phyloP scores from a whole-genome alignment of 2,329 filamentous ascomycete species.

The Cytospora piceicola region DNA sequence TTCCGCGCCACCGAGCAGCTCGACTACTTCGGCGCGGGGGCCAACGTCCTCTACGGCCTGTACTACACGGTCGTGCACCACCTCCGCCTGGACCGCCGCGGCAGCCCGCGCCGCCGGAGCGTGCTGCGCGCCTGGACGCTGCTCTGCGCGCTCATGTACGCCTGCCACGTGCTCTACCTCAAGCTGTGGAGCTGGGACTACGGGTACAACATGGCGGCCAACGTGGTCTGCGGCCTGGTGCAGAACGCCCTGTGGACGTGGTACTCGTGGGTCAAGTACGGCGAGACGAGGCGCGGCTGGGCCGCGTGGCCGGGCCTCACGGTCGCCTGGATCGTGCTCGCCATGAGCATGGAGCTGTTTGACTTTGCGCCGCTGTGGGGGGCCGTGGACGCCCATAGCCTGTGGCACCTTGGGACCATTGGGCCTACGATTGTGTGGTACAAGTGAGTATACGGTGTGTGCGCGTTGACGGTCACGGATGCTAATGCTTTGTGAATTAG shows the following conservation, averaged over 20 bases:
- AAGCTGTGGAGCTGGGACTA: slow-evolving; percentile 91
- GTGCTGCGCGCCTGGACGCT: slow-evolving; percentile 75
- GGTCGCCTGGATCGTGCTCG: slow-evolving; percentile 87
- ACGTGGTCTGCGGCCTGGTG: slow-evolving; percentile 78
- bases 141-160: slow-evolving; percentile 72
- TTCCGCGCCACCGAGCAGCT: slow-evolving; percentile 85
- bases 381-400: slow-evolving; percentile 86
- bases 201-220: slow-evolving; percentile 96
- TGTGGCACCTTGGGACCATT: slow-evolving; percentile 96
- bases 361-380: slow-evolving; percentile 88
- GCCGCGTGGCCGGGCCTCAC: slow-evolving; percentile 87
- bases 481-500: slow-evolving; percentile 50
- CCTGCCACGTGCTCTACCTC: slow-evolving; percentile 79
- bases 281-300: slow-evolving; percentile 74
- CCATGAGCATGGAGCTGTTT: slow-evolving; percentile 93
- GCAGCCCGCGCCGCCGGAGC: slow-evolving; percentile 44
- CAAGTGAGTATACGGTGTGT: slow-evolving; percentile 65
- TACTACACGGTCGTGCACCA: slow-evolving; percentile 84
- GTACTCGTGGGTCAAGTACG: slow-evolving; percentile 78
- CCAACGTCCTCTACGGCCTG: slow-evolving; percentile 85
- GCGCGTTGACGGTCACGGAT: not conserved
- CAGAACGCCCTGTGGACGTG: slow-evolving; percentile 85
- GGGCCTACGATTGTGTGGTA: slow-evolving; percentile 90
- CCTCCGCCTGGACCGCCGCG: slow-evolving; percentile 73
- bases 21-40: slow-evolving; percentile 94